Evolutionary conservation across 148 eudicot genomes (phyloP).

Genomic region (Agrostemma githago): DNA sequence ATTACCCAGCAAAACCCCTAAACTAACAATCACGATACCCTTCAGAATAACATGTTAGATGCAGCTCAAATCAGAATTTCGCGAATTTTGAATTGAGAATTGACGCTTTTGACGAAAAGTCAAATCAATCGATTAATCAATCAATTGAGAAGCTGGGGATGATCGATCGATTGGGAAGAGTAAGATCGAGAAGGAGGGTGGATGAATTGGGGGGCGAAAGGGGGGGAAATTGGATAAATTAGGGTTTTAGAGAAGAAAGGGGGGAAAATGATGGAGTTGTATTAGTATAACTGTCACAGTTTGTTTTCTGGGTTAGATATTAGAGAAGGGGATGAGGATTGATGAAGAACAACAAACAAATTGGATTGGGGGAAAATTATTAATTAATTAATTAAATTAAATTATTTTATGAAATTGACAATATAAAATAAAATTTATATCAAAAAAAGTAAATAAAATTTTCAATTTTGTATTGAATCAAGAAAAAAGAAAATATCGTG

Average conservation of each 20-base stretch:
- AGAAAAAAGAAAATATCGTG: no score
- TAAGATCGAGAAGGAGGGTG: conserved; percentile 15
- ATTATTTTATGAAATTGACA: no score
- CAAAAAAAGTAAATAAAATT: no score
- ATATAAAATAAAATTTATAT: no score
- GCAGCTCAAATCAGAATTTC: neutral
- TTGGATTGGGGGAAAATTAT: neutral
- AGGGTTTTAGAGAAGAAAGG: conserved; percentile 49
- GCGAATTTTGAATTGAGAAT: conserved; percentile 6
- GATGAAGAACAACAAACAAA: neutral
- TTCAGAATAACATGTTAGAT: neutral
- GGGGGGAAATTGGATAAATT: conserved; percentile 34
- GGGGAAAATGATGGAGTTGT: conserved; percentile 15
- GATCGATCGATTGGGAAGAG: conserved; percentile 18
- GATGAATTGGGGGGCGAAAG: neutral
- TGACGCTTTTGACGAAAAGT: neutral
- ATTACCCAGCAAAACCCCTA: neutral
- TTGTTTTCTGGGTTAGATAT: neutral
- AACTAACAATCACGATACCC: neutral
- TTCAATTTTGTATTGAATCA: no score
- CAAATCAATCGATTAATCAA: neutral
- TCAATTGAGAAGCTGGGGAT: neutral
- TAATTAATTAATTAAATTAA: no score
- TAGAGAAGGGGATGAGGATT: neutral
- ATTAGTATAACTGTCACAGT: neutral